Base-by-base conservation (phyloP, 371 early-diverging fungal species). In the Actinomortierella wolfii region DNA sequence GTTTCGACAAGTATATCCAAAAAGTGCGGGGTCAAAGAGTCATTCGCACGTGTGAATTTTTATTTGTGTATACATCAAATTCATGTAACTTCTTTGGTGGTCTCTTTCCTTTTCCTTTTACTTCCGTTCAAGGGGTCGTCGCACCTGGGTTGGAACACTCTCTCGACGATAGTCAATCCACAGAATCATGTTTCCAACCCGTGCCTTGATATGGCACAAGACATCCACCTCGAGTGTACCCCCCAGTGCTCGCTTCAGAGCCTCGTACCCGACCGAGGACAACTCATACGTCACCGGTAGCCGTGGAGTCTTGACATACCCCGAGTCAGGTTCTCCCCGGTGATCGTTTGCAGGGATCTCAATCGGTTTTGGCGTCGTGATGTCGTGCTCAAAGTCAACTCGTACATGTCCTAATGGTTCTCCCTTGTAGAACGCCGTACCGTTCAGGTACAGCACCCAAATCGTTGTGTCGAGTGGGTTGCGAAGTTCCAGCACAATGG, bases 301-400 rank as follows among this genome's bases (percentile, higher is more conserved):
- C 23, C 56, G 42, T 14, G 76, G 69, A 0, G 76, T 76, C 60
- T 67, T 73, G 49, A 48, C 60, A 51, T 73, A 73, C 1, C 74
- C 74, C 2, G 74, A 73, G 26, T 54, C 56, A n/a, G n/a, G n/a
- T 47, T 59, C 67, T 21, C 66, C 55, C 56, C 59, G 59, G 18
- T 73, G 74, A 25, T 73, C 64, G n/a, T 73, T 73, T 14, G 74
- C 74, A 0, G 74, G 74, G 41, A 73, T 67, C 44, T 62, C 11
- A 34, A 73, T 67, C 5, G 74, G 74, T 28, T 66, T 71, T 20
- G 67, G 63, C 7, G 58, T 57, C 4, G 57, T 41, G 25, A 58
- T 57, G 14, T 73, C 67, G 8, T 52, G 54, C 28, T 73, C 67
- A 56, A 62, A 73, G 52, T 73, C 64, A 1, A 73, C 61, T 6